A percentile compares a stretch with the other conserved stretches of the same genome.
These are phyloP conservation scores for Cetraspora pellucida DNA, from an alignment of 192 early-diverging fungal species.

Conservation along the genomic window DNA sequence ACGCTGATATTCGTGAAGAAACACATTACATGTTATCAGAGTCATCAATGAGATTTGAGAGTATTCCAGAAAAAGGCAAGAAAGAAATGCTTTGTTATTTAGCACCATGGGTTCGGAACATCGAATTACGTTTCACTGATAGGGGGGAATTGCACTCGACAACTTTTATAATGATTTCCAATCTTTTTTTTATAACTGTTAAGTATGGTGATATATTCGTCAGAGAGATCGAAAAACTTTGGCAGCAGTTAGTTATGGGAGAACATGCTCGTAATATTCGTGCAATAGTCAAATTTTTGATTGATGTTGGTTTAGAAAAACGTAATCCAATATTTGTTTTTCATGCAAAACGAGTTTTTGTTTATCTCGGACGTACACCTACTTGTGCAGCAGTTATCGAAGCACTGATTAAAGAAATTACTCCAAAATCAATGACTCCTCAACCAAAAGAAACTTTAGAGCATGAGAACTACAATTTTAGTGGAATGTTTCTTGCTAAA, in stretches of 20 bases:
- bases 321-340: conserved; percentile 78
- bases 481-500: conserved; percentile 65
- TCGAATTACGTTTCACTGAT: conserved; percentile 59
- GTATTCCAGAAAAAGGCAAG: conserved; percentile 58
- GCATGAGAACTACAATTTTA: conserved; percentile 15
- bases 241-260: conserved; percentile 69
- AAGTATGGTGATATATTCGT: conserved; percentile 78
- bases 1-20: conserved; percentile 53
- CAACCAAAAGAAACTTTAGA: conserved; percentile 44
- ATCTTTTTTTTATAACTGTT: conserved; percentile 82
- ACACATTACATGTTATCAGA: conserved; percentile 78
- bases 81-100: conserved; percentile 74
- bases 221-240: conserved; percentile 74
- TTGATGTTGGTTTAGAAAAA: conserved; percentile 71
- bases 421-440: conserved; percentile 72
- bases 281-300: conserved; percentile 69
- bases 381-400: conserved; percentile 63
- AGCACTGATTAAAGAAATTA: conserved; percentile 64
- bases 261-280: conserved; percentile 62
- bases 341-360: conserved; percentile 79
- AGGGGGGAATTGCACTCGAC: conserved; percentile 50
- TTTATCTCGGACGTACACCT: conserved; percentile 68
- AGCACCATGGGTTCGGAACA: conserved; percentile 80
- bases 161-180: conserved; percentile 65
- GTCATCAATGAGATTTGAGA: conserved; percentile 69